Conservation (phyloP, 164 flowering plant species). For the Litsea cubeba region DNA sequence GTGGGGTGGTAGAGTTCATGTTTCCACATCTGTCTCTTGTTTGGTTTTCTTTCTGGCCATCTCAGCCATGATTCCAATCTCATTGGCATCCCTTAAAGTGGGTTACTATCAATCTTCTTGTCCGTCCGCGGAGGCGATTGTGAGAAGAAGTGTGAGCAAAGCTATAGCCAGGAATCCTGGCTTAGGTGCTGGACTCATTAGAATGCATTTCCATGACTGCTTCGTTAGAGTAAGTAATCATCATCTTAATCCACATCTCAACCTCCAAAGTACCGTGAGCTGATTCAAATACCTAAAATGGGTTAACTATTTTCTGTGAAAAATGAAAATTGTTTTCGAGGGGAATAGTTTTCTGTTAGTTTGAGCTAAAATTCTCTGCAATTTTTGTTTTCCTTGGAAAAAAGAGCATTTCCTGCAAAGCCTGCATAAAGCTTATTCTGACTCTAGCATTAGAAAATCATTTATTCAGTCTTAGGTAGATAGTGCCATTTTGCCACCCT, state of each 20-base stretch:
- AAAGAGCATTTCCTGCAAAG: too few species aligned
- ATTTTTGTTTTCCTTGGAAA: too few species aligned
- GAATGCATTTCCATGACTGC: conserved; percentile 73
- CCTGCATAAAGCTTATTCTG: too few species aligned
- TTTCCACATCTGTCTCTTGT: neutral
- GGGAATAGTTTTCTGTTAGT: too few species aligned
- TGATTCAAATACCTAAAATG: too few species aligned
- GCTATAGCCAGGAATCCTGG: conserved; percentile 42
- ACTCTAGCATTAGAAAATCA: too few species aligned
- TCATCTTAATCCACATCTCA: neutral
- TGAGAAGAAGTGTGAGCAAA: conserved; percentile 30
- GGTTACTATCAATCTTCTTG: conserved; percentile 17
- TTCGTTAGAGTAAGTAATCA: conserved; percentile 43
- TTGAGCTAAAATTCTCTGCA: too few species aligned
- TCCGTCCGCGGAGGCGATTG: conserved; percentile 21
- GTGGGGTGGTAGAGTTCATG: neutral
- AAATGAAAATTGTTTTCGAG: too few species aligned
- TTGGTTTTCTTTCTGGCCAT: neutral
- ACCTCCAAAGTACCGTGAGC: too few species aligned
- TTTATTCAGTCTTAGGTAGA: too few species aligned
- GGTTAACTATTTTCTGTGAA: too few species aligned
- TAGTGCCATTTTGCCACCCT: too few species aligned
- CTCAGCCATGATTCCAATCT: neutral
- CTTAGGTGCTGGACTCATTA: conserved; percentile 50
- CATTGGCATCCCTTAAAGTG: conserved; percentile 9